Evolutionary conservation across 2,329 filamentous ascomycete genomes (phyloP), one percentile per base, ranked within the genome.

Genomic region (Fusarium miscanthi): DNA sequence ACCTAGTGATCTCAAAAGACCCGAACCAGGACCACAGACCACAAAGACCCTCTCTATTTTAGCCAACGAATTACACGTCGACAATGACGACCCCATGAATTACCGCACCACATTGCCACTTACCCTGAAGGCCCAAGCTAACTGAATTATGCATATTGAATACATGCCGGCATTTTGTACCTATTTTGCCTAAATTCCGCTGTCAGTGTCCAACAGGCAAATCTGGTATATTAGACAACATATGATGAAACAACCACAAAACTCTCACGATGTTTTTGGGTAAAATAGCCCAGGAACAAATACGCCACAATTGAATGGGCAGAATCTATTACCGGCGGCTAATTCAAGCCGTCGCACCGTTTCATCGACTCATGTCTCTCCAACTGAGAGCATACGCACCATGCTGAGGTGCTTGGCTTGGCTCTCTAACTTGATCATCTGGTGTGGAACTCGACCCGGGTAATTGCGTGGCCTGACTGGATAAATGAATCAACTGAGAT

Each of bases 401-500:
- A 58, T 46, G n/a, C 49, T 19, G 37, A 46, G 37, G 37, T 64
- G 49, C 38, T 69, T 52, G 40, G 35, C 49, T 58, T 58, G 64
- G 43, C 37, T 62, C 33, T 42, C 35, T 42, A 33, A 46, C 19
- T 64, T 45, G 31, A 53, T 59, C 43, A 53, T 69, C 31, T 52
- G 43, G 31, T 69, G 65, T 69, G 65, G 75, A 64, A 66, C 57
- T 63, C 17, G 45, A 53, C 48, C 72, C 75, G 75, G 75, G 57
- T 77, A 77, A 77, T 66, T 63, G 37, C 45, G 62, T 66, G 40
- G 58, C 40, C 49, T 60, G 51, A 57, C 67, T 76, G 75, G 75
- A 65, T 77, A 76, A 77, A 77, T 72, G 53, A 51, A 59, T 70
- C 45, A 48, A 59, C 37, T 31, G 54, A 51, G 49, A 52, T 61